Conservation (phyloP, 805 yeast genomes). For the Candida hungchunana region DNA sequence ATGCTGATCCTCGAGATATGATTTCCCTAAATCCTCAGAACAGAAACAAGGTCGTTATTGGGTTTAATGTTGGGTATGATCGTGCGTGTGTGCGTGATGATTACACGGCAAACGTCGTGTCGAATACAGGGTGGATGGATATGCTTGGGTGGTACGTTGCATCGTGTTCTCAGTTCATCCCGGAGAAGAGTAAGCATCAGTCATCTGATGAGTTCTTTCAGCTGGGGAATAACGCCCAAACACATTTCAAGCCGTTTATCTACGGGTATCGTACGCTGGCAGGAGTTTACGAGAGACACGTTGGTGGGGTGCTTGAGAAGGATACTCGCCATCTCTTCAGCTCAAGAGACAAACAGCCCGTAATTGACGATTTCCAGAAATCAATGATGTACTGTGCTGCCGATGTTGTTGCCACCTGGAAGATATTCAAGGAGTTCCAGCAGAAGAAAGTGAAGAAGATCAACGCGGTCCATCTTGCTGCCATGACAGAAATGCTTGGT, state of each 20-base stretch:
- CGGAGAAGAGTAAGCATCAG: background rate
- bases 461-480: constrained; percentile 8
- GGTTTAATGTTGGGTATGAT: constrained; percentile 84
- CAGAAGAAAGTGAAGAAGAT: background rate
- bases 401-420: constrained; percentile 72
- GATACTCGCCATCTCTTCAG: constrained; percentile 57
- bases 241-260: background rate
- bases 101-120: constrained; percentile 47
- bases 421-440: constrained; percentile 40
- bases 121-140: constrained; percentile 75
- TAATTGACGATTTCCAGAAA: constrained; percentile 50
- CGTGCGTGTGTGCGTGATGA: constrained; percentile 79
- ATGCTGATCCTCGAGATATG: constrained; percentile 38
- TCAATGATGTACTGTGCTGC: constrained; percentile 74
- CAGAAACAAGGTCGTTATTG: constrained; percentile 57
- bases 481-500: constrained; percentile 3
- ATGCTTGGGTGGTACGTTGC: constrained; percentile 76
- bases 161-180: background rate
- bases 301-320: constrained; percentile 57
- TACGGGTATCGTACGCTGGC: constrained; percentile 1
- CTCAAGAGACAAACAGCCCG: constrained; percentile 44
- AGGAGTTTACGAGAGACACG: constrained; percentile 20
- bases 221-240: background rate
- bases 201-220: constrained; percentile 4
- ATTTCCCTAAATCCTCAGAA: constrained; percentile 53